phyloP scores from a whole-genome alignment of 2,329 filamentous ascomycete genomes.

The Ophiostoma australiae region DNA sequence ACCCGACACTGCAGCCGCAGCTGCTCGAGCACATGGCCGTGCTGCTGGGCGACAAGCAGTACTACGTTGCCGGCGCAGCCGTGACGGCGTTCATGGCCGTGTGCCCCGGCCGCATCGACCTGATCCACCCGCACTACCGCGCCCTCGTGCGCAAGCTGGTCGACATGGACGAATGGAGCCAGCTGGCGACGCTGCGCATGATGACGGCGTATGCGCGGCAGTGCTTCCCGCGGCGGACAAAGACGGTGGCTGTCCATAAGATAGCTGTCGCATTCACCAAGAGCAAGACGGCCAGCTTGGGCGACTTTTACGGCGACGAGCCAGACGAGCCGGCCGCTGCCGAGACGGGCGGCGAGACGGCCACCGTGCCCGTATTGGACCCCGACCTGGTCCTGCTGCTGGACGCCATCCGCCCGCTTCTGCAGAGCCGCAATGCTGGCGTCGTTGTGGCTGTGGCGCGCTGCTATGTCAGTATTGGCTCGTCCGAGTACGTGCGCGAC shows the following conservation, averaged over 20 bases:
- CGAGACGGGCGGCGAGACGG: slow-evolving; percentile 28
- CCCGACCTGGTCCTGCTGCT: slow-evolving; percentile 79
- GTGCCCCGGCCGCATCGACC: slow-evolving; percentile 78
- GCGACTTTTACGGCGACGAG: slow-evolving; percentile 32
- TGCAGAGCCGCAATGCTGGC: slow-evolving; percentile 88
- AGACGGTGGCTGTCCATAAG: slow-evolving; percentile 35
- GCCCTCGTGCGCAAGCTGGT: slow-evolving; percentile 81
- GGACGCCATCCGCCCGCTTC: slow-evolving; percentile 71
- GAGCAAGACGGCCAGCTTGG: slow-evolving; percentile 32
- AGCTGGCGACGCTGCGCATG: slow-evolving; percentile 74
- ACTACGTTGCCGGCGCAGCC: slow-evolving; percentile 92
- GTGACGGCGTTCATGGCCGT: slow-evolving; percentile 84
- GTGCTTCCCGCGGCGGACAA: slow-evolving; percentile 71
- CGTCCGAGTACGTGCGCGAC: slow-evolving; percentile 65
- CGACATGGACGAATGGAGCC: slow-evolving; percentile 99
- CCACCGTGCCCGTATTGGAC: slow-evolving; percentile 63
- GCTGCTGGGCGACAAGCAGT: slow-evolving; percentile 84
- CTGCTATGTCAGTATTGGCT: slow-evolving; percentile 80
- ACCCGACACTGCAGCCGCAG: slow-evolving; percentile 79
- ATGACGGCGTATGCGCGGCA: slow-evolving; percentile 79
- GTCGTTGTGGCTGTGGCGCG: slow-evolving; percentile 84
- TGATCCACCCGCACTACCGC: slow-evolving; percentile 88
- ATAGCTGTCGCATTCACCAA: background rate
- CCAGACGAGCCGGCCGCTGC: slow-evolving; percentile 21
- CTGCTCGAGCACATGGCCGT: slow-evolving; percentile 74